phyloP scores from a whole-genome alignment of 805 yeast species.

The Sugiyamaella boreocaroliniensis region DNA sequence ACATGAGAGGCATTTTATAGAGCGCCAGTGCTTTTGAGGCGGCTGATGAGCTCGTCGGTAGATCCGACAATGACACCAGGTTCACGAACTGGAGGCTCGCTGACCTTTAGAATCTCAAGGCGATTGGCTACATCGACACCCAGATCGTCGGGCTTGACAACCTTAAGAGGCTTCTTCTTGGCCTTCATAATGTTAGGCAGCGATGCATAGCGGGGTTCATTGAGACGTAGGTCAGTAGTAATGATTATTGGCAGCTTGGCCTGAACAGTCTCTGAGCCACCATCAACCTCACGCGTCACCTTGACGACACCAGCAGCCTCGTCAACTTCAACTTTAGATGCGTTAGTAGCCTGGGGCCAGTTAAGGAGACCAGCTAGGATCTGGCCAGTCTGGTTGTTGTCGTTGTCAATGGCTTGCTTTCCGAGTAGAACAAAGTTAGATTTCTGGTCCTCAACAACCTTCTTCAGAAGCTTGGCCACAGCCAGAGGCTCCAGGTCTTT shows the following conservation, averaged over 20 bases:
- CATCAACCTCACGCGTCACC: conserved; percentile 91
- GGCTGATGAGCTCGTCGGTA: conserved; percentile 76
- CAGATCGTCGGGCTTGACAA: conserved; percentile 56
- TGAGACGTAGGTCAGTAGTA: conserved; percentile 89
- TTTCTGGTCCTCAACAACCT: conserved; percentile 60
- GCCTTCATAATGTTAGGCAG: conserved; percentile 98
- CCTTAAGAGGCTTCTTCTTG: conserved; percentile 85
- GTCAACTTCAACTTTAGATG: conserved; percentile 70
- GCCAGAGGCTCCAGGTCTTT: conserved; percentile 75
- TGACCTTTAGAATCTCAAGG: conserved; percentile 61
- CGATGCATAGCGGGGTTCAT: conserved; percentile 93
- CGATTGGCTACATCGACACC: conserved; percentile 60
- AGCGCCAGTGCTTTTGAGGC: conserved; percentile 71
- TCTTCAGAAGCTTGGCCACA: conserved; percentile 77
- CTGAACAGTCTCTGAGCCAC: conserved; percentile 79
- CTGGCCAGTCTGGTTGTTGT: conserved; percentile 91
- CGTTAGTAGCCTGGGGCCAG: conserved; percentile 97
- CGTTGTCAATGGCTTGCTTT: conserved; percentile 95
- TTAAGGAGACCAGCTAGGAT: conserved; percentile 87
- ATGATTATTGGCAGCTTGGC: conserved; percentile 78
- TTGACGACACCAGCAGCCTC: conserved; percentile 51
- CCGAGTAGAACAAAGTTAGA: conserved; percentile 84
- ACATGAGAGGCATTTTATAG: conserved; percentile 33
- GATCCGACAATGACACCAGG: conserved; percentile 74
- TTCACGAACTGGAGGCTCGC: conserved; percentile 77